These are phyloP conservation scores for Boletus insuetus DNA, from an alignment of 768 basidiomycete genomes.

Conservation along the genomic window DNA sequence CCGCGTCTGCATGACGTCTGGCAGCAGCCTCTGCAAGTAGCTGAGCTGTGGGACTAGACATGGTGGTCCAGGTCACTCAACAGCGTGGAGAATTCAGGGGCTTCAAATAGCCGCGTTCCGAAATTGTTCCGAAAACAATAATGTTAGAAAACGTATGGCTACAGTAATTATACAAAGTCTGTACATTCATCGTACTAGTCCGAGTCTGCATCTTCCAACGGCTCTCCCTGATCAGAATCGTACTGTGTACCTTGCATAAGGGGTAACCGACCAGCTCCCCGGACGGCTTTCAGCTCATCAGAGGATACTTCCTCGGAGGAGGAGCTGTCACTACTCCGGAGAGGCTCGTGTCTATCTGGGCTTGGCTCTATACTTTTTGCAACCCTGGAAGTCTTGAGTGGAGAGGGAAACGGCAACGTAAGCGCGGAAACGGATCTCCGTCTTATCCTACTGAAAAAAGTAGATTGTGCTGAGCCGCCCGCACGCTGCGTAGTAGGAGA, in stretches of 20 bases:
- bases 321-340: slow-evolving; percentile 63
- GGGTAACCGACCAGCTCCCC: slow-evolving; percentile 9
- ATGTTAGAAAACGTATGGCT: no score
- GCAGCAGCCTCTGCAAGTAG: slow-evolving; percentile 29
- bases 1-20: slow-evolving; percentile 17
- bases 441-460: slow-evolving; percentile 43
- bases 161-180: no score
- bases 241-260: slow-evolving; percentile 3
- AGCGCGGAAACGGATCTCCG: slow-evolving; percentile 46
- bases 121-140: no score
- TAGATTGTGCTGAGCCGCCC: slow-evolving; percentile 20
- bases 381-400: slow-evolving; percentile 22
- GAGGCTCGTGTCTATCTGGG: slow-evolving; percentile 33
- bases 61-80: slow-evolving; percentile 1
- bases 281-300: slow-evolving; percentile 11
- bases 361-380: slow-evolving; percentile 25
- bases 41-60: slow-evolving; percentile 21
- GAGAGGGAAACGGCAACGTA: slow-evolving; percentile 34
- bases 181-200: slow-evolving; percentile 6
- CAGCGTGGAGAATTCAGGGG: slow-evolving; percentile 15
- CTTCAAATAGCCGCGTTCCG: background rate
- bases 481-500: slow-evolving; percentile 7
- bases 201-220: slow-evolving; percentile 21
- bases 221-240: slow-evolving; percentile 22
- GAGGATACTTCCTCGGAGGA: slow-evolving; percentile 43